These are phyloP conservation scores for Ascochyta rabiei DNA, from an alignment of 2,329 filamentous ascomycete genomes.

Conservation along the genomic window DNA sequence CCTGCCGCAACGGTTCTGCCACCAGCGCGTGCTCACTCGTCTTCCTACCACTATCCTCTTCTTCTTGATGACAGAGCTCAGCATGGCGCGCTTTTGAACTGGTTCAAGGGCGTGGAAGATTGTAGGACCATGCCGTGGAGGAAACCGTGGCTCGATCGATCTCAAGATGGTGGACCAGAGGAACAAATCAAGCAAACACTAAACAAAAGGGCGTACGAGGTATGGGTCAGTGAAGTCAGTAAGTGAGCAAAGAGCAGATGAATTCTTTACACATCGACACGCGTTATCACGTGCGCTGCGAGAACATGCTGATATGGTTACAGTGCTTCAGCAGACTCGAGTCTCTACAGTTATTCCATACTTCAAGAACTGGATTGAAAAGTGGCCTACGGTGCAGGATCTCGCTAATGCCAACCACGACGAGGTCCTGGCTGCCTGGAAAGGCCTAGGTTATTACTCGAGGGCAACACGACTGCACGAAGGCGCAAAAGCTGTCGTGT, in stretches of 20 bases:
- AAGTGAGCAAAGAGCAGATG: slow-evolving; percentile 21
- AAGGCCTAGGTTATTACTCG: slow-evolving; percentile 68
- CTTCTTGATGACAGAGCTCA: slow-evolving; percentile 24
- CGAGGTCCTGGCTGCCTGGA: slow-evolving; percentile 65
- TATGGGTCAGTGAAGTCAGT: slow-evolving; percentile 70
- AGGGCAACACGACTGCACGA: slow-evolving; percentile 66
- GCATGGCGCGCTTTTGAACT: slow-evolving; percentile 33
- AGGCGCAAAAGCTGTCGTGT: slow-evolving; percentile 59
- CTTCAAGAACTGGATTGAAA: slow-evolving; percentile 66
- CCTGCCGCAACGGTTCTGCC: slow-evolving; percentile 25
- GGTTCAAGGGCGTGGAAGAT: slow-evolving; percentile 41
- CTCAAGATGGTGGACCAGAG: slow-evolving; percentile 25
- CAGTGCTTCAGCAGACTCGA: slow-evolving; percentile 68
- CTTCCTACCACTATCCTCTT: slow-evolving; percentile 41
- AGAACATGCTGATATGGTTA: background rate
- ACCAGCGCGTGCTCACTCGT: slow-evolving; percentile 34
- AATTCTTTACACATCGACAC: slow-evolving; percentile 1
- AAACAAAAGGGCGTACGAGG: slow-evolving; percentile 65
- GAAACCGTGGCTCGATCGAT: slow-evolving; percentile 62
- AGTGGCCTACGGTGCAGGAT: slow-evolving; percentile 65
- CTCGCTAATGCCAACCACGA: slow-evolving; percentile 61
- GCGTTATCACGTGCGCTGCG: slow-evolving; percentile 24
- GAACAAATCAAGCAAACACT: slow-evolving; percentile 50
- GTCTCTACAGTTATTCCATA: slow-evolving; percentile 67
- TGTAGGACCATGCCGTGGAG: slow-evolving; percentile 52